Base-by-base conservation (phyloP, 2,329 filamentous ascomycete genomes). In the Drechslerella dactyloides region DNA sequence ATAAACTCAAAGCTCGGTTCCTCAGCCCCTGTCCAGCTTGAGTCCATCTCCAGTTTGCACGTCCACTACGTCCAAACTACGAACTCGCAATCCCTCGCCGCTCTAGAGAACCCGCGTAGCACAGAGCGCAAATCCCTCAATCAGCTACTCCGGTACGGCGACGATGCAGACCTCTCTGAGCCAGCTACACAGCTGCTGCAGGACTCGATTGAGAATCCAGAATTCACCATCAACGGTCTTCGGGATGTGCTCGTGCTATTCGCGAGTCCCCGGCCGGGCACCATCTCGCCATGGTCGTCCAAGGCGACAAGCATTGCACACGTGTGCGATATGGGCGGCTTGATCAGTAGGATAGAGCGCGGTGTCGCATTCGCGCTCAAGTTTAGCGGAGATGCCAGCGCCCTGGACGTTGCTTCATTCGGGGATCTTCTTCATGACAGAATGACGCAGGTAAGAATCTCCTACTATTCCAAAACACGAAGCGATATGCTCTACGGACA, bases 211-310 rank as follows among this genome's bases (percentile, higher is more conserved):
- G 81, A 86, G 75, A 83, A 84, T 74, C 81, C 82, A 73, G 82
- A 82, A 69, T 80, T 82, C 27, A 78, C 78, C 35, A 72, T 74
- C 11, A 64, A 66, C 75, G 78, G 37, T 76, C 80, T 51, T 78
- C 83, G 51, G 15, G 68, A 72, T 56, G 68, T 72, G 81, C 81
- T 84, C 54, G 82, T 88, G 73, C 85, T 90, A 78, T 91, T 92
- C 78, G 84, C 96, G 68, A 87, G 85, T 52, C 93, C 93, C 19
- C 86, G 93, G 75, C 90, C 90, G 17, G 87, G 87, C 76, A 93
- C 87, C 1, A 88, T 96, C 75, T 97, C 93, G 44, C 94, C 94
- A 78, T 99, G 94, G 94, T 97, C 92, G 81, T 96, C 93, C 64
- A 93, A 97, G 80, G 93, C 93, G 27, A 96, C 93, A 52, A 93